Evolutionary conservation across 768 basidiomycete species (phyloP), one percentile per base, ranked within the genome.

Genomic region (Boletus pseudopeckii): DNA sequence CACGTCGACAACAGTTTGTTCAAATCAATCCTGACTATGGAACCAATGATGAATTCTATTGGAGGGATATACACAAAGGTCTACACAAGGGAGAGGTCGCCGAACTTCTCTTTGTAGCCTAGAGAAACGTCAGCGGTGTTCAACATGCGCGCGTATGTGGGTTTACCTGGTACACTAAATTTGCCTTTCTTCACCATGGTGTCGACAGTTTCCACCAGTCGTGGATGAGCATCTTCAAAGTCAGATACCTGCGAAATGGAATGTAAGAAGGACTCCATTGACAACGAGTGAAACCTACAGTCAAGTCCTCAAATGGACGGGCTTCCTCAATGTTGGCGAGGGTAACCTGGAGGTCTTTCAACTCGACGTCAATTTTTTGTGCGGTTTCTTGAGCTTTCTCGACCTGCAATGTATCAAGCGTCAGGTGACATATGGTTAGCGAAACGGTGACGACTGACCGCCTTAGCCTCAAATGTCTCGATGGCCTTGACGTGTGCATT

Each of bases 111-210:
- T 80, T 90, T 86, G 84, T 91, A 91, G 36, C 89, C 87, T 89
- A 63, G 33, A 48, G 24, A 45, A 43, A 53, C 38, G 37, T 60
- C 32, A 53, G 57, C n/a, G 10, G 34, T 17, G 26, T 33, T 44
- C 30, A 17, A 17, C 22, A 22, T 17, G 38, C 1, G 28, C 15
- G 15, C 2, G 4, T 18, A 15, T 15, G 15, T 18, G 15, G 15
- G 17, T 78, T 50, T 69, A 87, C 94, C 95, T 65, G 96, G 96
- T 54, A 98, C 95, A 65, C 88, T 92, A 88, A 92, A 97, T 78
- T 98, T 97, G 74, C 95, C 95, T 77, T 98, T 94, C 83, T 88
- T 86, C 59, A 98, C 72, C 93, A 97, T 96, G 61, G 80, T 89
- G 76, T 98, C 92, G 55, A 97, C 91, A 40, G 89, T 85, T 74